Conservation (phyloP, 352 stramenopile species). For the Pythium myriotylum region DNA sequence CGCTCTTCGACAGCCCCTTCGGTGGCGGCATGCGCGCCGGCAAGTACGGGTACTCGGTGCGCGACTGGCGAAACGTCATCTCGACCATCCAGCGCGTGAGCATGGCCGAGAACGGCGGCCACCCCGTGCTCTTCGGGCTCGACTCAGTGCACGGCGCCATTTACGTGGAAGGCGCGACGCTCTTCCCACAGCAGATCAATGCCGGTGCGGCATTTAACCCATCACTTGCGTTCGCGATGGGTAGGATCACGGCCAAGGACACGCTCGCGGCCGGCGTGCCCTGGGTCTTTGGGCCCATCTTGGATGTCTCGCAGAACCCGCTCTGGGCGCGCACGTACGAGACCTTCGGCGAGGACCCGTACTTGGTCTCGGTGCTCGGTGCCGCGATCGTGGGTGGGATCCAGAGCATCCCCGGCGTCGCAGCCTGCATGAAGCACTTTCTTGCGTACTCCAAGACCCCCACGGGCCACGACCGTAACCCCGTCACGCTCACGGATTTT, state of each 20-base stretch:
- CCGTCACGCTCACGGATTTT: conserved; percentile 73
- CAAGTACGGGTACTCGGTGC: conserved; percentile 3
- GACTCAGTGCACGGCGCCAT: conserved; percentile 91
- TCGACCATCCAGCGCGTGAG: conserved; percentile 70
- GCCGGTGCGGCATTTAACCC: conserved; percentile 85
- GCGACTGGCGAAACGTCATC: conserved; percentile 6
- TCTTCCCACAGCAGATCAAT: conserved; percentile 90
- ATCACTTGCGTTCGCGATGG: conserved; percentile 62
- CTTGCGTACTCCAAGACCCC: conserved; percentile 88
- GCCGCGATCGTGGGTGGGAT: conserved; percentile 74
- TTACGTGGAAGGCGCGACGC: conserved; percentile 72
- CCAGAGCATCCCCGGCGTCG: conserved; percentile 45
- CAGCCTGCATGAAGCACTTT: conserved; percentile 91
- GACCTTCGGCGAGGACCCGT: conserved; percentile 93
- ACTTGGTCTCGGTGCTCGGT: conserved; percentile 78
- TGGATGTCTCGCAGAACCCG: conserved; percentile 83
- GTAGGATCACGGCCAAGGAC: conserved; percentile 72
- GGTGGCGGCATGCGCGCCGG: conserved; percentile 8
- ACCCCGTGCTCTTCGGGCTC: conserved; percentile 84
- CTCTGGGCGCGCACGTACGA: conserved; percentile 90
- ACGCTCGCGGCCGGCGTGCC: conserved; percentile 82
- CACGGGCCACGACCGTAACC: conserved; percentile 80
- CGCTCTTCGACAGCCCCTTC: conserved; percentile 5
- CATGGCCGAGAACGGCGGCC: conserved; percentile 47
- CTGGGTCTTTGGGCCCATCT: conserved; percentile 90